These are phyloP conservation scores for Chlamydomonas eustigma DNA, from an alignment of 139 green algal species.

Conservation along the genomic window DNA sequence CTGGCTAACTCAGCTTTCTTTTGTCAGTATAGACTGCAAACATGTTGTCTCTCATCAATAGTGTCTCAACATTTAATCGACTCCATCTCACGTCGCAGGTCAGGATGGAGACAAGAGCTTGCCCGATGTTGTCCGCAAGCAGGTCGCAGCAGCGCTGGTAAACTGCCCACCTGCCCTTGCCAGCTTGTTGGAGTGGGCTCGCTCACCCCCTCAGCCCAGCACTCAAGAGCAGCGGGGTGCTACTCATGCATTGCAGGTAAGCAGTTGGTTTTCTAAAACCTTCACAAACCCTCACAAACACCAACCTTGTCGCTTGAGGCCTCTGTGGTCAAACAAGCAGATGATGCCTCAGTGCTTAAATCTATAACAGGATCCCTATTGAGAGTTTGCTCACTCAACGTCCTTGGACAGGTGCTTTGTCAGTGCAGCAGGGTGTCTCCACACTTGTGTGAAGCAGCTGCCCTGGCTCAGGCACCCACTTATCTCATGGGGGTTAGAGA, in stretches of 20 bases:
- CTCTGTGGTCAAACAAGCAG: too few relatives aligned
- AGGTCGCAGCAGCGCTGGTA: constrained; percentile 30
- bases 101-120: constrained; percentile 28
- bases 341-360: too few relatives aligned
- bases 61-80: too few relatives aligned
- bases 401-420: constrained; percentile 45
- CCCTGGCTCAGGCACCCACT: constrained; percentile 22
- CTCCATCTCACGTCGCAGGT: too few relatives aligned
- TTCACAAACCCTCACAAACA: not conserved
- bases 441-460: constrained; percentile 41
- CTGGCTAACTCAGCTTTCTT: too few relatives aligned
- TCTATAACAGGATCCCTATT: too few relatives aligned
- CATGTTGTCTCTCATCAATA: too few relatives aligned
- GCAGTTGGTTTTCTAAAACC: not conserved
- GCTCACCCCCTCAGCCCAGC: not conserved
- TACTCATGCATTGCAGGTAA: not conserved
- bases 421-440: constrained; percentile 32
- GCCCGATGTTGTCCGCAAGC: constrained; percentile 15
- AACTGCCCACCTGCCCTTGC: constrained; percentile 12
- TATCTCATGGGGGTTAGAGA: constrained; percentile 34
- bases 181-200: not conserved
- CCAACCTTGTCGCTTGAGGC: not conserved
- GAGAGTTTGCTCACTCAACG: too few relatives aligned
- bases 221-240: not conserved
- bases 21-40: too few relatives aligned